Conservation (phyloP, 164 flowering plant genomes). For the Vitis vinifera region DNA sequence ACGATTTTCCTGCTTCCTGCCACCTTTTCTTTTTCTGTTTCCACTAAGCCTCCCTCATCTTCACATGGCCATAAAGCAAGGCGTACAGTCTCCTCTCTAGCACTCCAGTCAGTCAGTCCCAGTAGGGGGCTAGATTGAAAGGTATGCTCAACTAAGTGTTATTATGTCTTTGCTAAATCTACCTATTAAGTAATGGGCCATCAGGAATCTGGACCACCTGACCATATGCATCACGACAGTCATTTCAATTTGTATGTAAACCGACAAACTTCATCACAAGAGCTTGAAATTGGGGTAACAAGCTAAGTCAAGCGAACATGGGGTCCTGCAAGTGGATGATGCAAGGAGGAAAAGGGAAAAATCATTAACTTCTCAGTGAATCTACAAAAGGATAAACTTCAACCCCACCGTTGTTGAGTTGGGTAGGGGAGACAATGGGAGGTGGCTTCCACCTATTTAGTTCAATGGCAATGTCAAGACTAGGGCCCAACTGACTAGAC, state of each 20-base stretch:
- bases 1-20: neutral
- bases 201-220: neutral
- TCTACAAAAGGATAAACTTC: neutral
- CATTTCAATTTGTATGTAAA: too few species aligned
- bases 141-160: too few species aligned
- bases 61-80: slow-evolving; percentile 20
- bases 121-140: too few species aligned
- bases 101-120: slow-evolving; percentile 4
- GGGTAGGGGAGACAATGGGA: slow-evolving; percentile 16
- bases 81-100: neutral
- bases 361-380: neutral
- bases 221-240: neutral
- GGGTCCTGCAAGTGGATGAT: too few species aligned
- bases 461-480: neutral
- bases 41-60: slow-evolving; percentile 15
- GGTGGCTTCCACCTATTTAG: slow-evolving; percentile 19
- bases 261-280: too few species aligned
- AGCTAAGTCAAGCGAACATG: too few species aligned
- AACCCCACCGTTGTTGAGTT: slow-evolving; percentile 13
- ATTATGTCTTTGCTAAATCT: too few species aligned
- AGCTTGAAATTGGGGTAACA: too few species aligned
- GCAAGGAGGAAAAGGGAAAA: too few species aligned
- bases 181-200: neutral
- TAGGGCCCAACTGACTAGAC: slow-evolving; percentile 13
- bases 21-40: slow-evolving; percentile 1